Evolutionary conservation across 371 early-diverging fungal genomes (phyloP), one percentile per base, ranked within the genome.

Genomic region (Mucor circinelloides): DNA sequence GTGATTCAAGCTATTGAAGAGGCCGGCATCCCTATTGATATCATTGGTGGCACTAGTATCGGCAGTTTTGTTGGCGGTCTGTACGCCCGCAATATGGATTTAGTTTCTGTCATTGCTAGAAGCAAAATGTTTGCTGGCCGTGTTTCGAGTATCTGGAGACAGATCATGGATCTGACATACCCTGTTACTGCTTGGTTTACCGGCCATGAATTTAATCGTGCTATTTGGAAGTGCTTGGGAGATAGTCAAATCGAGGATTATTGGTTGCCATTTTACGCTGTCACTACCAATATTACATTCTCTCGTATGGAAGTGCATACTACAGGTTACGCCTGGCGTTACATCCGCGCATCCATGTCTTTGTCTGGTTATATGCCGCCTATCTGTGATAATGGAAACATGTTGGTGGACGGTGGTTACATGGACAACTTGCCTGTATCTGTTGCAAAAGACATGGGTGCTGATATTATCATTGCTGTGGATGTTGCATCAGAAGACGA

Each of bases 391-490:
- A 90, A 95, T 64, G 98, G 97, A 27, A 89, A 94, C 62, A 87
- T 99, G 91, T 83, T 99, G n/a, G 90, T 99, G 7, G 99, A 99
- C 78, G 99, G 99, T 59, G 99, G 99, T 1, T 99, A 99, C 78
- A 87, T 97, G 85, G 99, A 99, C 82, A 99, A 99, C 80, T 82
- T 99, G 67, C 99, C 99, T 0, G 99, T 96, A 0, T 94, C 95
- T 52, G 89, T 97, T 13, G 97, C 99, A 91, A 87, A 93, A 66
- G 83, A 83, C 25, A 84, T 96, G 70, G 98, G 99, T 0, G 99
- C 98, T 5, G 86, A 94, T 63, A 93, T 92, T 50, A 93, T 99
- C 56, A 95, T 99, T 82, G 99, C 99, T 0, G 93, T 99, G 1
- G 99, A 99, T 82, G 99, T 87, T 70, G 97, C 84, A 5, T 88